Evolutionary conservation across 2,329 filamentous ascomycete species (phyloP), one percentile per base, ranked within the genome.

Genomic region (Aspergillus chevalieri): DNA sequence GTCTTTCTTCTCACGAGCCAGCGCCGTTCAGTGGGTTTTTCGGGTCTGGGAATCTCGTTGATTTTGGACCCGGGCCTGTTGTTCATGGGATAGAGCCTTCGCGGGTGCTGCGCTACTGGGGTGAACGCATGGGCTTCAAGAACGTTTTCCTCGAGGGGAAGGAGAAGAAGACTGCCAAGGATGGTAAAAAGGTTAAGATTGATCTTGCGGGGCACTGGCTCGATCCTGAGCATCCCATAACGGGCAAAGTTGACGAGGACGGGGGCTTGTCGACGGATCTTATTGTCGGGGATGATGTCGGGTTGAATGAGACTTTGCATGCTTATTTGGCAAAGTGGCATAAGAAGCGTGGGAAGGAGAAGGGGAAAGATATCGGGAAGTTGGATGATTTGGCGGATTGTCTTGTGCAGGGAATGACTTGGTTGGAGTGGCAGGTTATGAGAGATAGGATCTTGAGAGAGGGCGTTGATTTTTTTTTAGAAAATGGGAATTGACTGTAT

Each of bases 311-410:
- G 3, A 56, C 62, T 50, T 63, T 60, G 3, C 49, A 57, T 43
- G 62, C 55, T 19, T 70, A 66, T 55, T 44, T 67, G 45, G 44
- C 47, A 6, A 67, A 66, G 54, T 65, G 62, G 65, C 47, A 54
- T 26, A 50, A 56, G 39, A 49, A 56, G 10, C 17, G 26, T 50
- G 30, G 54, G 42, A 44, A 54, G 47, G 45, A 38, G 2, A 44
- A 38, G n/a, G 30, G 47, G 33, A 30, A 43, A 48, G 60, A 57
- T 15, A 57, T 67, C 30, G 65, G 61, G n/a, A 93, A 93, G 67
- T 67, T 92, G 47, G 89, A 94, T 66, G 89, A 94, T 71, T 69
- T 94, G 45, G 86, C 88, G 0, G 89, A 94, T 71, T 87, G 84
- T 63, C 70, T 93, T 22, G 65, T 93, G 47, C 89, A 94, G 66